Percentiles rank a stretch among this genome's conserved stretches.
Conservation (phyloP, 176 grass and related monocot genomes). For the Zoysia pacifica region DNA sequence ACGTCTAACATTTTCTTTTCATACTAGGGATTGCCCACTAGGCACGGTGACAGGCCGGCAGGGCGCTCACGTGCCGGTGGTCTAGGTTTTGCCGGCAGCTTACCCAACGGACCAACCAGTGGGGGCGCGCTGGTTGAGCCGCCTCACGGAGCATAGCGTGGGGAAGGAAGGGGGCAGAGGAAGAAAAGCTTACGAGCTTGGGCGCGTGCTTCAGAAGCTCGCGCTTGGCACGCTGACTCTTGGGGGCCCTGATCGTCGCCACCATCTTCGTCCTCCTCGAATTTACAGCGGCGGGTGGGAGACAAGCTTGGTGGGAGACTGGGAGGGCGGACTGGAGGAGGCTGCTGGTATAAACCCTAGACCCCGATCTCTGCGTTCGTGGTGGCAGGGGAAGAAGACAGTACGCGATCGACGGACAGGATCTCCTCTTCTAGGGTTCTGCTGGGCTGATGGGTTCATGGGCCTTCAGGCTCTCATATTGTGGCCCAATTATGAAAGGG, state of each 20-base stretch:
- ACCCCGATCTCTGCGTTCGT: background rate
- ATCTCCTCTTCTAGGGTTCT: background rate
- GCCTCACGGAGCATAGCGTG: background rate
- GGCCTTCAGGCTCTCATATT: background rate
- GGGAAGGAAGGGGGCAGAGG: background rate
- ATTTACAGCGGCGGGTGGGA: background rate
- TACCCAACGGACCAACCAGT: no score
- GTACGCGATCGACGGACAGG: background rate
- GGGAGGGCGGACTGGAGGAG: background rate
- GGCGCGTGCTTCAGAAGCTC: constrained; percentile 77
- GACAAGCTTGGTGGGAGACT: no score
- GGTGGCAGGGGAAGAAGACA: background rate
- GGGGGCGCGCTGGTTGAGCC: no score
- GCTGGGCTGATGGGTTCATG: background rate
- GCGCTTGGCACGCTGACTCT: constrained; percentile 58
- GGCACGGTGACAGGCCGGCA: no score
- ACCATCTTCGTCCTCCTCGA: constrained; percentile 29
- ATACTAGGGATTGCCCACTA: background rate
- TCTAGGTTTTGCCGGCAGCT: no score
- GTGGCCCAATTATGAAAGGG: background rate
- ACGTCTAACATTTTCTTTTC: background rate
- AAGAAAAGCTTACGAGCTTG: constrained; percentile 64
- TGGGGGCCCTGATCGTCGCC: constrained; percentile 70
- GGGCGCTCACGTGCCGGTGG: no score
- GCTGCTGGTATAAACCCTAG: background rate